Percentiles rank a stretch among this genome's conserved stretches.
Conservation (phyloP, 176 grass and related monocot species). For the Urochloa ruziziensis region DNA sequence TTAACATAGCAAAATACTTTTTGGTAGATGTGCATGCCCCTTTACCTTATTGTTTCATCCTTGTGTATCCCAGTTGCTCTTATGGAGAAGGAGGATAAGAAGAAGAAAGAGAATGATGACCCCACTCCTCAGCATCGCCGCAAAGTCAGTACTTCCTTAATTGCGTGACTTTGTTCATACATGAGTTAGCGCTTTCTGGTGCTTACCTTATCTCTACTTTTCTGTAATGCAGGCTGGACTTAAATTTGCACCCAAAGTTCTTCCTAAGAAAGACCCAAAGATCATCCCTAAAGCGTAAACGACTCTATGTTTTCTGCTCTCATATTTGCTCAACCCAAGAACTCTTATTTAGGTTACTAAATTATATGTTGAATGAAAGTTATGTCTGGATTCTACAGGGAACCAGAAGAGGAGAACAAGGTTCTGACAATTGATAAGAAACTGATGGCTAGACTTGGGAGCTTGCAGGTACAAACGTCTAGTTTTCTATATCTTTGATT, state of each 20-base stretch:
- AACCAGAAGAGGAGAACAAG: conserved; percentile 39
- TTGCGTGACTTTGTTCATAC: not conserved
- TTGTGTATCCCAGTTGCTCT: not conserved
- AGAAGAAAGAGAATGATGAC: conserved; percentile 13
- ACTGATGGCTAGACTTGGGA: conserved; percentile 26
- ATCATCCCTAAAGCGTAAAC: conserved; percentile 23
- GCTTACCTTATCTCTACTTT: not conserved
- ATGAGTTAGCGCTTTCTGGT: not conserved
- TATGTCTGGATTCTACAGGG: conserved; percentile 33
- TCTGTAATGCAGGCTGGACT: conserved; percentile 18
- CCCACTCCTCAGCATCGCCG: not conserved
- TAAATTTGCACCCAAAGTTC: conserved; percentile 26
- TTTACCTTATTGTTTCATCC: conserved; percentile 1
- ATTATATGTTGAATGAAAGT: conserved; percentile 6
- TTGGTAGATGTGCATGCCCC: not conserved
- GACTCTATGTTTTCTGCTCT: not conserved
- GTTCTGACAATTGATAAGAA: conserved; percentile 33
- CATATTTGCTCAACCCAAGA: not conserved
- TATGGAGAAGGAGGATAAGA: conserved; percentile 29
- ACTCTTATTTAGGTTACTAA: not conserved
- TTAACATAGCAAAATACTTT: not conserved
- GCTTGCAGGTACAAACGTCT: conserved; percentile 12
- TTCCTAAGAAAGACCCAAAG: conserved; percentile 13
- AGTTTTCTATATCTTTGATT: conserved; percentile 4
- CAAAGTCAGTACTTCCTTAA: conserved; percentile 12